Conservation (phyloP, 345 rosid genomes). For the Excoecaria cochinchinensis region DNA sequence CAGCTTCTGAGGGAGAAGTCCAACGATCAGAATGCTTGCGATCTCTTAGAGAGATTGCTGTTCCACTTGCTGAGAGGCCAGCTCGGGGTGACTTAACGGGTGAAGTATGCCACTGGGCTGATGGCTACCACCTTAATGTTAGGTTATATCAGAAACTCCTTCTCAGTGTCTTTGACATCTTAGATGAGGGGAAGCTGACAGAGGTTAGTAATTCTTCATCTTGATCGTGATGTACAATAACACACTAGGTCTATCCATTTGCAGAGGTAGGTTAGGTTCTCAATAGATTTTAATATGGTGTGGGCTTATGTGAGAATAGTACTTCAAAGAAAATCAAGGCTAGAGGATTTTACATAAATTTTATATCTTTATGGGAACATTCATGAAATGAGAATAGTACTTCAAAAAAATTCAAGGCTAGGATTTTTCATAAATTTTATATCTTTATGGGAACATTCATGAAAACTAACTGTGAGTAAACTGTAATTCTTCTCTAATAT, state of each 20-base stretch:
- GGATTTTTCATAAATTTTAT: not conserved
- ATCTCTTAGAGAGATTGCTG: constrained; percentile 80
- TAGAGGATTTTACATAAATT: not conserved
- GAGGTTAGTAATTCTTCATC: constrained; percentile 53
- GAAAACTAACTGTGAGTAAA: not conserved
- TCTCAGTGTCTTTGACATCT: constrained; percentile 80
- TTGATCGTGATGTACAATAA: constrained; percentile 10
- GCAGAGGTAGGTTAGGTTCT: not conserved
- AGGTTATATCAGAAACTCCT: constrained; percentile 89
- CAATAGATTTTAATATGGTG: not conserved
- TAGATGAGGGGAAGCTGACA: constrained; percentile 96
- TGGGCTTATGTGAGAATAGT: not conserved
- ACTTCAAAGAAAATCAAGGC: not conserved
- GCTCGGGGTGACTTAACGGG: constrained; percentile 98
- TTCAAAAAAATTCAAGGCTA: not conserved
- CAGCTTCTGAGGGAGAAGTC: constrained; percentile 79
- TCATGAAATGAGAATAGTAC: not conserved
- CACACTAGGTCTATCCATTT: not conserved
- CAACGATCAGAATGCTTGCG: constrained; percentile 91
- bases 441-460: not conserved
- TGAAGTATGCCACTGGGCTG: constrained; percentile 99
- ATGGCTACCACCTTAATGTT: constrained; percentile 91
- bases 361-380: not conserved
- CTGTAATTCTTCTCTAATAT: not conserved
- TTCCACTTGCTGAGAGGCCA: constrained; percentile 95